Evolutionary conservation across 2,329 filamentous ascomycete species (phyloP).

Genomic region (Fusarium piperis): DNA sequence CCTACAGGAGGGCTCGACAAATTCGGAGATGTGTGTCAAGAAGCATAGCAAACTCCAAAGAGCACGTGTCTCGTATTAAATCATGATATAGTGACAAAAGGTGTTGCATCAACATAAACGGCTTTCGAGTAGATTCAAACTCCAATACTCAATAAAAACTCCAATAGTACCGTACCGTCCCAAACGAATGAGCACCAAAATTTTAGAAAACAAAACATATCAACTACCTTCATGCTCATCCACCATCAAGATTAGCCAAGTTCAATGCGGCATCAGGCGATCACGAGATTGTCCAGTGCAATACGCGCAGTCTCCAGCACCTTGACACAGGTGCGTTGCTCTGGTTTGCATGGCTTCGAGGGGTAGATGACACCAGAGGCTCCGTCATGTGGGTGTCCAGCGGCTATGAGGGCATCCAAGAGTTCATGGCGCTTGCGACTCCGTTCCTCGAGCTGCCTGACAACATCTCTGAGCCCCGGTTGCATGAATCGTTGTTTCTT

Average conservation of each 20-base stretch:
- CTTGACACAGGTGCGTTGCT: constrained; percentile 56
- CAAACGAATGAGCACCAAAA: neutral
- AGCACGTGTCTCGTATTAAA: neutral
- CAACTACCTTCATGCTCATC: neutral
- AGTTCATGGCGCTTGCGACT: constrained; percentile 59
- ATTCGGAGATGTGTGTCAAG: neutral
- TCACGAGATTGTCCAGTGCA: constrained; percentile 64
- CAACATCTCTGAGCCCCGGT: constrained; percentile 64
- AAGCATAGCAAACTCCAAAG: neutral
- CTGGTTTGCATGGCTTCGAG: constrained; percentile 41
- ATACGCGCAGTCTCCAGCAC: constrained; percentile 64
- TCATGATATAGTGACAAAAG: neutral
- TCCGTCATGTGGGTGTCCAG: constrained; percentile 46
- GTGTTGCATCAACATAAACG: neutral
- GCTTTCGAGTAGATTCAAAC: neutral
- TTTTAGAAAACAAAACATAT: neutral
- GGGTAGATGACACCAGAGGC: constrained; percentile 42
- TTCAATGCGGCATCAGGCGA: constrained; percentile 51
- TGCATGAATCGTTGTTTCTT: constrained; percentile 44
- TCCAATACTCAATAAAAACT: neutral
- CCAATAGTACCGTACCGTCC: neutral
- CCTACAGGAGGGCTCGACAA: neutral
- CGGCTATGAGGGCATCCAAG: constrained; percentile 57
- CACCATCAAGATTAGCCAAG: neutral
- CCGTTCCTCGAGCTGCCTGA: constrained; percentile 62